Base-by-base conservation (phyloP, 2,329 filamentous ascomycete species). In the Dichotomopilus funicola region DNA sequence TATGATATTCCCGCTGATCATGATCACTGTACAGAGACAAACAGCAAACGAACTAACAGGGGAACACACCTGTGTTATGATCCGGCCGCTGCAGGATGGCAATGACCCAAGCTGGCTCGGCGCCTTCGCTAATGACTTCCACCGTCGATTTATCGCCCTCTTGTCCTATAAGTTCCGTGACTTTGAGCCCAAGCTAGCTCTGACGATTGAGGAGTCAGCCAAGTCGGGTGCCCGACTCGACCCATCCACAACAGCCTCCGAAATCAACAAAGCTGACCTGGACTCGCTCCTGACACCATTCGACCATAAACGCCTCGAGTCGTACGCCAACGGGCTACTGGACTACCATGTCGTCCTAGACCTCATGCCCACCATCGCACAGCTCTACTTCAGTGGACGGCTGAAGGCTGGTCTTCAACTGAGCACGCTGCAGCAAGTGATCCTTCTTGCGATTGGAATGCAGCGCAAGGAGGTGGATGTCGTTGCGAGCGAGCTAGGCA, bases 321-420 rank as follows among this genome's bases (percentile, higher is more conserved):
- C 88, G 44, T 99, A 99, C 66, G 89, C 94, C 12, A 95, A 95
- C 72, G 96, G 95, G 72, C 88, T 96, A 80, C 83, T 99, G 43
- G 95, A 99, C 72, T 96, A 97, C 75, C 95, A 96, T 67, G 91
- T 96, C 63, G 94, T 99, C 54, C 80, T 97, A 34, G 95, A 99
- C 68, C 82, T 99, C 66, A 79, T 99, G 54, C 94, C 94, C 0
- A 81, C 79, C 1, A 84, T 99, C 60, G 87, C 94, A 1, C 78
- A 79, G 31, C 80, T 95, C 33, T 96, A 92, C 76, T 99, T 99
- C 72, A 85, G 83, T 0, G 88, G 89, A 48, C 83, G 85, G 8
- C 76, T 97, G 13, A 83, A 79, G 64, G 71, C 74, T 38, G 76
- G 77, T 49, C 78, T 96, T 63, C 85, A 80, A 54, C 78, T 99